phyloP scores from a whole-genome alignment of 2,329 filamentous ascomycete genomes.

The Claviceps humidiphila region DNA sequence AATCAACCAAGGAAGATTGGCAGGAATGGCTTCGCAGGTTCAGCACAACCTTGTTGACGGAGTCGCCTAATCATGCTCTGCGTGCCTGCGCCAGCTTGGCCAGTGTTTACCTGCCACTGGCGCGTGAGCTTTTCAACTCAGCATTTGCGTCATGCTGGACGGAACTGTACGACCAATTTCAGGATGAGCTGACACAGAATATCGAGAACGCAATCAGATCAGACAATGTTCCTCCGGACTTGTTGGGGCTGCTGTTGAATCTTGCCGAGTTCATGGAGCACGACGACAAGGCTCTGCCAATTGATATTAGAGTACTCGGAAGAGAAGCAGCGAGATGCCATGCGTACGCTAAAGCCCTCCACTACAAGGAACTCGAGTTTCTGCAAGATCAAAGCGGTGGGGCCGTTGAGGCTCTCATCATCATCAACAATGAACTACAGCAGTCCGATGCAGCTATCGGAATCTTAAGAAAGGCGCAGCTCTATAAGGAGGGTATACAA shows the following conservation, averaged over 20 bases:
- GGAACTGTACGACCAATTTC: slow-evolving; percentile 90
- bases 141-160: slow-evolving; percentile 99
- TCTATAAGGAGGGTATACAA: slow-evolving; percentile 85
- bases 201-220: slow-evolving; percentile 94
- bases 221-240: slow-evolving; percentile 88
- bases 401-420: slow-evolving; percentile 92
- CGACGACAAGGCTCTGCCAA: slow-evolving; percentile 94
- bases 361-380: slow-evolving; percentile 98
- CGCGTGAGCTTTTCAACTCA: slow-evolving; percentile 92
- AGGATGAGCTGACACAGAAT: slow-evolving; percentile 88
- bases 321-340: slow-evolving; percentile 94
- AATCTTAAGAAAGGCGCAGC: slow-evolving; percentile 89
- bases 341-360: slow-evolving; percentile 92
- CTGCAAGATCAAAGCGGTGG: slow-evolving; percentile 92
- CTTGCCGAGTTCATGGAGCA: slow-evolving; percentile 99
- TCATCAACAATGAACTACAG: slow-evolving; percentile 98
- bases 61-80: slow-evolving; percentile 90
- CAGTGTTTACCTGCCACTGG: slow-evolving; percentile 80
- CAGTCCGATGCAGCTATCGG: slow-evolving; percentile 97
- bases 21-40: slow-evolving; percentile 97
- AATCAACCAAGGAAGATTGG: slow-evolving; percentile 97
- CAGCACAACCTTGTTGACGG: slow-evolving; percentile 85
- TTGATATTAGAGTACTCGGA: slow-evolving; percentile 88
- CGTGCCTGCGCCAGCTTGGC: slow-evolving; percentile 86
- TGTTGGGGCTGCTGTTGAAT: slow-evolving; percentile 86